Evolutionary conservation across 345 rosid species (phyloP), one percentile per base, ranked within the genome.

Genomic region (Linum trigynum): DNA sequence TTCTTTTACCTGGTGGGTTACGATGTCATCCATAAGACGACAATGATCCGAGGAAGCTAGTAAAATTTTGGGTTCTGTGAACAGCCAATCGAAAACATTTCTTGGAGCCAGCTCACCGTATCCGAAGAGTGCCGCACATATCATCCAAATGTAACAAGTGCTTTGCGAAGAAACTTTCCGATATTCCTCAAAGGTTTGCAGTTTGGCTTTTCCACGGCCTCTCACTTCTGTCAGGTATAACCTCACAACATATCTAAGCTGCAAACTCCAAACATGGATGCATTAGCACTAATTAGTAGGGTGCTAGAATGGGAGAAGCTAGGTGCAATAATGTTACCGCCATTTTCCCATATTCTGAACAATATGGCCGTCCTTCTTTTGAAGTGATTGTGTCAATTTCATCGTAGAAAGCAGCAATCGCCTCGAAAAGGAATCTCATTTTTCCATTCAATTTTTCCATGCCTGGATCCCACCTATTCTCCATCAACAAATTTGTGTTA

Each of bases 381-480:
- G 45, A 41, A 41, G 45, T 41, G 45, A 41, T 41, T 8, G 9
- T 8, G 45, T 8, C 45, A 8, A 41, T 41, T 41, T 41, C 45
- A 4, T 41, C 45, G 9, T 41, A 4, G 45, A 41, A 8, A 8
- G 5, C 45, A 4, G 9, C 9, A 41, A 41, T 8, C 9, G 45
- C 45, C 45, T 41, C 45, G 9, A 4, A 41, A 4, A 41, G 6
- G 9, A 4, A 41, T 8, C 9, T 41, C 45, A 41, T 41, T 4
- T 8, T 41, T 8, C 0, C 9, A 8, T 41, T 8, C 45, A 41
- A 8, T 4, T 41, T 8, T 4, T 41, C 59, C 57, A 75, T 73
- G 69, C 76, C 76, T 53, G 79, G 41, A 69, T 84, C 85, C 78
- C 84, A 77, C 79, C 88, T 84, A 71, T 1, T 60, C 23, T 39